Base-by-base conservation (phyloP, 2,329 filamentous ascomycete species). In the Microthyrium microscopicum region DNA sequence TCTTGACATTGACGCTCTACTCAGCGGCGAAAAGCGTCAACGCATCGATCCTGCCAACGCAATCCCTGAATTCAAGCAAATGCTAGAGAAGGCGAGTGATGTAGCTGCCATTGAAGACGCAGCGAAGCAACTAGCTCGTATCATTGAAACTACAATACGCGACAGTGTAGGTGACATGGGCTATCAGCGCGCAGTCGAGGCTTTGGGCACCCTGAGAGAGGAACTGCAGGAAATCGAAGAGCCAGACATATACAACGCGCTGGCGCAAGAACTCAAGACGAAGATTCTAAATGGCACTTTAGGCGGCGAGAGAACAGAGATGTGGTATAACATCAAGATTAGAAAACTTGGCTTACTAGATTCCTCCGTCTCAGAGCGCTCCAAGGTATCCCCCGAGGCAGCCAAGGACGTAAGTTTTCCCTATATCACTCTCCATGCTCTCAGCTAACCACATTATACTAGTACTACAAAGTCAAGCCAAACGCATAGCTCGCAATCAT, bases 1-100 rank as follows among this genome's bases (percentile, higher is more conserved):
- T 15, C 73, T 98, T 26, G 80, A 95, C 45, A 68, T 95, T 25
- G 78, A 85, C 39, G 73, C 73, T 4, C 69, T 95, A 3, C 71
- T 95, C n/a, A 67, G 68, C 29, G 58, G 63, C 20, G 61, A 68
- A 36, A 69, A 64, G 29, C 57, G 57, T 19, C 55, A 62, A 48
- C 64, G 59, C 28, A 73, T 79, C 36, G 67, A 70, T 6, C 51
- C 68, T 0, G 66, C 77, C 7, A 95, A 95, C 41, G 73, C 85
- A 1, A 73, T 95, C 4, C 84, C 89, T 0, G 81, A 87, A 39
- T 94, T 93, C 68, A 91, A 85, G 50, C 82, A 83, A 51, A 67
- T 76, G 3, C 62, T 95, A 12, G 62, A 62, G 2, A 57, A 59
- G 2, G 65, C 77, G 0, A 64, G 70, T 5, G 66, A 74, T 19